Base-by-base conservation (phyloP, 257 asterid species). In the Craterostigma plantagineum region DNA sequence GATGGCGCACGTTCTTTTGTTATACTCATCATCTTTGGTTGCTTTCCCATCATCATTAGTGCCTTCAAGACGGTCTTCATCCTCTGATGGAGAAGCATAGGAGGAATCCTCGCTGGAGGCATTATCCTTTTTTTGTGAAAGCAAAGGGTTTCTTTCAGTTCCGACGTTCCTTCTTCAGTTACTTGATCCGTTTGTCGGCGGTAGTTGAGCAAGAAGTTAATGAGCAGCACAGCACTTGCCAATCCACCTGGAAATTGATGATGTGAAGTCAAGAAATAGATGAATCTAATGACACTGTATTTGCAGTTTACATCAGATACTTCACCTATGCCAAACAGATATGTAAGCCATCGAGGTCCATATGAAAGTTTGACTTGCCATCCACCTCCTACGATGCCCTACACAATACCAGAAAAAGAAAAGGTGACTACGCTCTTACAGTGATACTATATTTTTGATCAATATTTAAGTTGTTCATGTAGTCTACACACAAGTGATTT, bases 331-430 rank as follows among this genome's bases (percentile, higher is more conserved):
- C 83, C 79, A 42, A 55, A 39, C 50, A 75, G 14, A 55, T 81
- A 85, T 45, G 70, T 66, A 45, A 70, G 33, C 92, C 92, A 77
- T 44, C 91, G 71, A 50, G 81, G 94, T 48, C 70, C 81, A 52
- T 75, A 81, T 18, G 86, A 75, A 47, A 85, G 44, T 57, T 69
- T 65, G 50, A 85, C 65, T 48, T 38, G 37, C 68, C 69, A 68
- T 55, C 57, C 60, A 40, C 65, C 68, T 34, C 49, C 51, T 17
- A 44, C 58, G 42, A 57, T 38, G 45, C 69, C 86, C 94, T 85
- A 56, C 54, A 68, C n/a, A n/a, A n/a, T n/a, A n/a, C n/a, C n/a
- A n/a, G n/a, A n/a, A n/a, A n/a, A n/a, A 42, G 53, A 17, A 14
- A 13, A 7, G 37, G 16, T 16, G 18, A 16, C 14, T 42, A 35